Conservation (phyloP, 2,329 filamentous ascomycete species). For the Pseudocercospora musae region DNA sequence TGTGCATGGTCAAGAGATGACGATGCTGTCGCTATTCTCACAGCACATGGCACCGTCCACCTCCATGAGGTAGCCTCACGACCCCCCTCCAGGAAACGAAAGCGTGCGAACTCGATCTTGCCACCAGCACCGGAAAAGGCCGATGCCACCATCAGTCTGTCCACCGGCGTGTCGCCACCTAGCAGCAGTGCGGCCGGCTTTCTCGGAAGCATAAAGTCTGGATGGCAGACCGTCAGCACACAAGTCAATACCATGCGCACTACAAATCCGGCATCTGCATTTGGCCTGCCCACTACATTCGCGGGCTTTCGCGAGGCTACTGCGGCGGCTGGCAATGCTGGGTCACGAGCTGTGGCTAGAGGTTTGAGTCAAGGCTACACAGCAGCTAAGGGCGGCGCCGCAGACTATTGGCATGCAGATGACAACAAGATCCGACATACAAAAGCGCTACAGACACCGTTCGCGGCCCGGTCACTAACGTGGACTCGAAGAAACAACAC, state of each 20-base stretch:
- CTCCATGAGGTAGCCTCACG: constrained; percentile 72
- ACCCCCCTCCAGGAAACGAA: constrained; percentile 37
- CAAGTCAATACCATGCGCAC: constrained; percentile 32
- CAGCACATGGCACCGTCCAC: constrained; percentile 92
- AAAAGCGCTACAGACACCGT: constrained; percentile 50
- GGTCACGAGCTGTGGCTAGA: constrained; percentile 67
- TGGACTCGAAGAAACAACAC: constrained; percentile 64
- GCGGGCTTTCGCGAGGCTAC: constrained; percentile 33
- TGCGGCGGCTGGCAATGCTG: constrained; percentile 51
- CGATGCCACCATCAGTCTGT: constrained; percentile 32
- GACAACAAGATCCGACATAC: constrained; percentile 68
- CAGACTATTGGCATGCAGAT: constrained; percentile 68
- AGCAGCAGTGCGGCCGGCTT: constrained; percentile 30
- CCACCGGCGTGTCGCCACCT: constrained; percentile 32
- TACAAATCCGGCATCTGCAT: constrained; percentile 16
- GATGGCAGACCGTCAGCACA: constrained; percentile 43
- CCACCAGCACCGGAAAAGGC: constrained; percentile 32
- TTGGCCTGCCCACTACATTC: constrained; percentile 32
- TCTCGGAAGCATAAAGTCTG: constrained; percentile 33
- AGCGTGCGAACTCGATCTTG: constrained; percentile 22
- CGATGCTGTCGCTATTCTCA: constrained; percentile 82
- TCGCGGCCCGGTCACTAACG: constrained; percentile 55
- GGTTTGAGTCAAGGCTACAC: constrained; percentile 72
- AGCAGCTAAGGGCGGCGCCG: constrained; percentile 66
- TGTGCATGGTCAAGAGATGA: constrained; percentile 83